phyloP scores from a whole-genome alignment of 805 yeast genomes.

The Pichia paraexigua region DNA sequence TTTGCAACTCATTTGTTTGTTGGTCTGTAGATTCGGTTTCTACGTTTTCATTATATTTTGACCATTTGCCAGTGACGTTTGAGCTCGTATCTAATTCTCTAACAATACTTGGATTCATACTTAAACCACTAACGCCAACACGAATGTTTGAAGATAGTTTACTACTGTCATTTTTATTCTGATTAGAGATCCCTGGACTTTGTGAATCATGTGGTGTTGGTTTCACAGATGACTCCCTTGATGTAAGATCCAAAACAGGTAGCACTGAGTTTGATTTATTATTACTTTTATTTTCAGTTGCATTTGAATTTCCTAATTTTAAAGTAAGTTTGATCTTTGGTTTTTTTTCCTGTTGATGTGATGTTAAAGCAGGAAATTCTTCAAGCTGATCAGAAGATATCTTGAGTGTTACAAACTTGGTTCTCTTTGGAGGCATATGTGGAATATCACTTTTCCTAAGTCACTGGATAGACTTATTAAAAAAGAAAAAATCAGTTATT shows the following conservation, averaged over 20 bases:
- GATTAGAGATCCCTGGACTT: background rate
- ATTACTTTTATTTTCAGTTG: background rate
- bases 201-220: background rate
- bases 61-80: slow-evolving; percentile 7
- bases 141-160: slow-evolving; percentile 8
- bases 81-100: slow-evolving; percentile 21
- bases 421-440: slow-evolving; percentile 1
- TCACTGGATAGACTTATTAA: background rate
- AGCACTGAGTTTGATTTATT: background rate
- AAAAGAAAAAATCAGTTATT: background rate
- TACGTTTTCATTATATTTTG: slow-evolving; percentile 2
- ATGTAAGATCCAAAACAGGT: background rate
- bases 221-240: background rate
- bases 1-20: background rate
- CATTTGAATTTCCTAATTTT: slow-evolving; percentile 1
- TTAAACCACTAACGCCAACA: slow-evolving; percentile 19
- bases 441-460: background rate
- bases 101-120: slow-evolving; percentile 21
- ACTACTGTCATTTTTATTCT: background rate
- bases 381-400: slow-evolving; percentile 10
- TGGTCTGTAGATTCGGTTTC: background rate
- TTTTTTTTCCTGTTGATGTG: slow-evolving; percentile 10
- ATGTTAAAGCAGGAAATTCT: slow-evolving; percentile 14
- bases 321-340: slow-evolving; percentile 4
- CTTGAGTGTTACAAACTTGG: slow-evolving; percentile 13